Evolutionary conservation across 805 yeast species (phyloP).

Genomic region (Saturnispora besseyi): DNA sequence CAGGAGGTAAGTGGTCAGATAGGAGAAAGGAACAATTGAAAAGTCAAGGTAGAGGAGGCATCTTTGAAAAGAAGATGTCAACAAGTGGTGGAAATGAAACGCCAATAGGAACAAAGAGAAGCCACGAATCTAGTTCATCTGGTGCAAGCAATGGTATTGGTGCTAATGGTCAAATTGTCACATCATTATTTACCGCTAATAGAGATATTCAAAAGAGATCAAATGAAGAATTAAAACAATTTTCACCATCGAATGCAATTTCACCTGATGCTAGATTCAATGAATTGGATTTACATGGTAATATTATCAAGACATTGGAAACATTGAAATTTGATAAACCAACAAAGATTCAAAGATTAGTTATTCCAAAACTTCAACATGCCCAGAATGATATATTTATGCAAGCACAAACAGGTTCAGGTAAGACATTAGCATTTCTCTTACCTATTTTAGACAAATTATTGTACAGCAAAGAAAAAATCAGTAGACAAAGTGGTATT

Average conservation of each 20-base stretch:
- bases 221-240: slow-evolving; percentile 21
- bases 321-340: slow-evolving; percentile 57
- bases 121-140: neutral
- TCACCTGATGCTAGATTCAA: slow-evolving; percentile 47
- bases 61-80: slow-evolving; percentile 5
- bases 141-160: neutral
- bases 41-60: slow-evolving; percentile 34
- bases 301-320: slow-evolving; percentile 44
- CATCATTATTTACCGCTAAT: slow-evolving; percentile 75
- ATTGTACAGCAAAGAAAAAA: slow-evolving; percentile 38
- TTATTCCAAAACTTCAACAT: slow-evolving; percentile 48
- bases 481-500: slow-evolving; percentile 64
- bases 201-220: slow-evolving; percentile 40
- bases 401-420: slow-evolving; percentile 98
- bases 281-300: slow-evolving; percentile 58
- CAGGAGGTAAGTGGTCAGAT: slow-evolving; percentile 80
- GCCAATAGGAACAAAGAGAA: slow-evolving; percentile 7
- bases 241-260: slow-evolving; percentile 76
- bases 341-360: slow-evolving; percentile 78
- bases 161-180: slow-evolving; percentile 47
- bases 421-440: slow-evolving; percentile 84
- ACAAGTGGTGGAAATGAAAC: slow-evolving; percentile 10
- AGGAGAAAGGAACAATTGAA: slow-evolving; percentile 53
- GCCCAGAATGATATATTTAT: slow-evolving; percentile 61
- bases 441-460: slow-evolving; percentile 75